Conservation (phyloP, 1,284 basidiomycete genomes). For the Boletus sp. region DNA sequence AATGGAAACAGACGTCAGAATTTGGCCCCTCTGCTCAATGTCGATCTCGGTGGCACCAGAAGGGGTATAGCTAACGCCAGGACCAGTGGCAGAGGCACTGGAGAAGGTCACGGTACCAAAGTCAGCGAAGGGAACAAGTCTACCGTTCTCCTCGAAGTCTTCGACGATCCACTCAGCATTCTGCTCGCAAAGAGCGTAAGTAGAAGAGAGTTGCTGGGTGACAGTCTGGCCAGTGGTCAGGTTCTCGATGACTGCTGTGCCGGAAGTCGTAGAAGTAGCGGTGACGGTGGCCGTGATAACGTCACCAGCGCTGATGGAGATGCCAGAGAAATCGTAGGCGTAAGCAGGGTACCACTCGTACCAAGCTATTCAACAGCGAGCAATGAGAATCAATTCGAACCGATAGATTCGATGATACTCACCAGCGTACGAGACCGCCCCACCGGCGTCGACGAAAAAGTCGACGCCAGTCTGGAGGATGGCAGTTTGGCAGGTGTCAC, state of each 20-base stretch:
- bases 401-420: not conserved
- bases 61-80: slow-evolving; percentile 11
- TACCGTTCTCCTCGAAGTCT: slow-evolving; percentile 3
- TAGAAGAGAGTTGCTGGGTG: slow-evolving; percentile 9
- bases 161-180: slow-evolving; percentile 27
- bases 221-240: slow-evolving; percentile 10
- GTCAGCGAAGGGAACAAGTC: slow-evolving; percentile 8
- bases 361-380: slow-evolving; percentile 17
- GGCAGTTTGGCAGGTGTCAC: slow-evolving; percentile 12
- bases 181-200: slow-evolving; percentile 18
- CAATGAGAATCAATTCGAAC: not conserved
- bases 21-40: slow-evolving; percentile 9
- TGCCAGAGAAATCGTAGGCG: slow-evolving; percentile 16
- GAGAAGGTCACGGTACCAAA: slow-evolving; percentile 20
- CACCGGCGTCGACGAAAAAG: slow-evolving; percentile 1
- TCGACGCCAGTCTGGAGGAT: slow-evolving; percentile 26
- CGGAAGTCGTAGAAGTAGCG: slow-evolving; percentile 20
- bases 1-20: slow-evolving; percentile 11
- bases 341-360: slow-evolving; percentile 19
- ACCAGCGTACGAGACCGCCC: slow-evolving; percentile 13
- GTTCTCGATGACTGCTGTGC: slow-evolving; percentile 19
- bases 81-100: slow-evolving; percentile 12
- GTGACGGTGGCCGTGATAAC: slow-evolving; percentile 15
- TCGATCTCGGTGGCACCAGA: slow-evolving; percentile 6
- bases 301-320: slow-evolving; percentile 15